Evolutionary conservation across 345 rosid genomes (phyloP).

Genomic region (Euphorbia pulcherrima): DNA sequence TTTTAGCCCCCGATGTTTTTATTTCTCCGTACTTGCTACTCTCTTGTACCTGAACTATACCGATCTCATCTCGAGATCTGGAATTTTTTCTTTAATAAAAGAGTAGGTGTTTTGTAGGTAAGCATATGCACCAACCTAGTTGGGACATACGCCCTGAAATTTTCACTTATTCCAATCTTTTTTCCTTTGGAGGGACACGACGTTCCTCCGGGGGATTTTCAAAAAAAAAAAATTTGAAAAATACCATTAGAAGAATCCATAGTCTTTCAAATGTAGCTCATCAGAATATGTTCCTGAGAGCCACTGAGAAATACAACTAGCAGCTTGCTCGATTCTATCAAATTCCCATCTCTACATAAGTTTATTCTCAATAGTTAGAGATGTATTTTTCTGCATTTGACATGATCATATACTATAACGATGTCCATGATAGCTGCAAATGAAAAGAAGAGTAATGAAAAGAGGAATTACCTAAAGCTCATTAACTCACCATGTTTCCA

Average conservation of each 20-base stretch:
- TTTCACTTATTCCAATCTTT: too few species aligned
- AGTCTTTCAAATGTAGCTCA: slow-evolving; percentile 44
- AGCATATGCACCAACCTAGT: too few species aligned
- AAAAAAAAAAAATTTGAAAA: too few species aligned
- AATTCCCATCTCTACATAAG: slow-evolving; percentile 96
- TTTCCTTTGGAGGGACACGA: too few species aligned
- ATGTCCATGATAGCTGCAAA: slow-evolving; percentile 6
- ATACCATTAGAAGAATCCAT: slow-evolving; percentile 54
- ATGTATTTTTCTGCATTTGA: slow-evolving; percentile 76
- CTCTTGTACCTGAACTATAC: too few species aligned
- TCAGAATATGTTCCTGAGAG: slow-evolving; percentile 70
- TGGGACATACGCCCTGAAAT: too few species aligned
- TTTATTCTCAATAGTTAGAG: slow-evolving; percentile 83
- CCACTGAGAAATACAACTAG: slow-evolving; percentile 58
- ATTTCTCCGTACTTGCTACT: too few species aligned
- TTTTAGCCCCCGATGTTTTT: too few species aligned
- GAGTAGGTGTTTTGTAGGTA: too few species aligned
- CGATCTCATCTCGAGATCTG: too few species aligned
- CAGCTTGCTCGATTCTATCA: slow-evolving; percentile 81
- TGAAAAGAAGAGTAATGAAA: slow-evolving; percentile 13
- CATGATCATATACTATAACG: slow-evolving; percentile 24
- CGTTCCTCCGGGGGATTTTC: too few species aligned
- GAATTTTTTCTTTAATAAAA: too few species aligned
- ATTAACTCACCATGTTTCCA: slow-evolving; percentile 79
- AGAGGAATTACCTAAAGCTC: slow-evolving; percentile 76